These are phyloP conservation scores for Crithidia fasciculata DNA, from an alignment of 208 protist species.

Conservation along the genomic window DNA sequence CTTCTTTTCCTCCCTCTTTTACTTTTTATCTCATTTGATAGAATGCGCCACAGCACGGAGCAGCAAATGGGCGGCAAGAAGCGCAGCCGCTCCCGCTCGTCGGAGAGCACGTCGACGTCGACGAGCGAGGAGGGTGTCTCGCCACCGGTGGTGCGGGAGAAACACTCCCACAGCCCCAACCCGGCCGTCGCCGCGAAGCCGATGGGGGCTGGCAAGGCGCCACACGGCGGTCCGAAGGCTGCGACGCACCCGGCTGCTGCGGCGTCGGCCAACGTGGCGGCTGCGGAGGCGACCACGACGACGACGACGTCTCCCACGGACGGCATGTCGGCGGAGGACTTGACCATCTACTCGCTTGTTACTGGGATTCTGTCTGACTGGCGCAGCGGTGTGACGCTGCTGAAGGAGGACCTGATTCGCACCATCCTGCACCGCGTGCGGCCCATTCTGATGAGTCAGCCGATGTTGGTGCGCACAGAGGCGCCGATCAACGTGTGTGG, in stretches of 20 bases:
- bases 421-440: slow-evolving; percentile 57
- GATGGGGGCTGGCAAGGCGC: background rate
- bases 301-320: slow-evolving; percentile 12
- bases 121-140: background rate
- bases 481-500: slow-evolving; percentile 91
- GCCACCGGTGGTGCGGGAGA: background rate
- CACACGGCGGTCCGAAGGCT: slow-evolving; percentile 7
- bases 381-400: slow-evolving; percentile 39
- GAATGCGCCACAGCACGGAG: slow-evolving; percentile 19
- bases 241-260: background rate
- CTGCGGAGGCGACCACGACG: background rate
- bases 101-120: background rate
- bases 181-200: slow-evolving; percentile 11
- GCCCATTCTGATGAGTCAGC: slow-evolving; percentile 70
- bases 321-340: slow-evolving; percentile 23
- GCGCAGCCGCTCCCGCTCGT: slow-evolving; percentile 35
- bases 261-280: background rate
- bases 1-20: background rate
- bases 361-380: slow-evolving; percentile 48
- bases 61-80: slow-evolving; percentile 21
- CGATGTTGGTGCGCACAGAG: slow-evolving; percentile 75
- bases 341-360: slow-evolving; percentile 25
- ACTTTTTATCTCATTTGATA: background rate
- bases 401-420: slow-evolving; percentile 62
- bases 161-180: slow-evolving; percentile 1